Evolutionary conservation across 208 protist species (phyloP), one percentile per base, ranked within the genome.

Genomic region (Acanthamoeba royreba): DNA sequence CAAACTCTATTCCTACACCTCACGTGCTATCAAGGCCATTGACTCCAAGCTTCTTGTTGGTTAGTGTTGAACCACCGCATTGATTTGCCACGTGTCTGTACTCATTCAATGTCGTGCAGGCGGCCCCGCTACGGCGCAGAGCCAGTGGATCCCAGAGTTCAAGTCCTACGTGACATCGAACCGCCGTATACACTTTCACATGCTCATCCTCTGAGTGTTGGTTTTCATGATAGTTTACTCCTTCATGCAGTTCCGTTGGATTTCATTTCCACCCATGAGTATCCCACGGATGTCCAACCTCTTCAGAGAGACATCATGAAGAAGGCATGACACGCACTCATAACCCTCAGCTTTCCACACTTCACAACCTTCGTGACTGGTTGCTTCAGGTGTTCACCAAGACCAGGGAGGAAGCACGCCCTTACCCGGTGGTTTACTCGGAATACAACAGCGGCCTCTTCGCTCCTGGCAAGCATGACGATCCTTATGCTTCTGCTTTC

Each of bases 251-350:
- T 95, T 47, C 42, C 66, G n/a, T 38, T 95, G 0, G 94, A 95
- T 28, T 95, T 95, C n/a, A 19, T 95, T 0, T 94, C 92, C 0
- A 95, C 94, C 35, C 94, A 95, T 43, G 94, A 95, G 46, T 95
- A 95, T 33, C 94, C 94, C 77, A 95, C 94, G 22, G 94, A 95
- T 46, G 91, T 94, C 72, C 17, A 87, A 52, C 92, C 94, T 42
- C 11, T 94, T 9, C 74, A 92, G 92, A n/a, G 92, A 43, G 74
- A 89, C 33, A 94, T 94, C 19, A 92, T 95, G 81, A 72, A 85
- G 45, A 77, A 92, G 87, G 53, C 25, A 63, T 63, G 53, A 63
- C 25, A 25, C 53, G 25, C 25, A 94, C 79, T 83, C 92, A 35
- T 25, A 92, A 17, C 83, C 7, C 0, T 38, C 91, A 17, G 52